These are phyloP conservation scores for Blastobotrys peoriensis DNA, from an alignment of 805 yeast genomes.

Conservation along the genomic window DNA sequence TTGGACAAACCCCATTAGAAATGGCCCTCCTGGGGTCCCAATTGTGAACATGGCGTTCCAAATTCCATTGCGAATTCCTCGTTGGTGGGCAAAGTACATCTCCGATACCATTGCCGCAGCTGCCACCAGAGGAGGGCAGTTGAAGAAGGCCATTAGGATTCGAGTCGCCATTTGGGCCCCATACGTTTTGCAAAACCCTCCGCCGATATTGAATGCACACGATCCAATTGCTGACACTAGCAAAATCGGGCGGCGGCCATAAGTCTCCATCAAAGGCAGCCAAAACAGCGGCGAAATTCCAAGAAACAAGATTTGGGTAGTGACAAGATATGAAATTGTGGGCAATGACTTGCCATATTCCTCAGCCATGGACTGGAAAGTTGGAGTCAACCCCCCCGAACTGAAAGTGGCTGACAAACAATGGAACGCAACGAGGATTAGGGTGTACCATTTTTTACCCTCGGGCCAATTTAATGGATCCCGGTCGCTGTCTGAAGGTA, in stretches of 20 bases:
- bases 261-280: slow-evolving; percentile 11
- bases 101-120: slow-evolving; percentile 15
- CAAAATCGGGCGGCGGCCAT: slow-evolving; percentile 14
- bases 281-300: slow-evolving; percentile 14
- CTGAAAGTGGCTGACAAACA: slow-evolving; percentile 14
- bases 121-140: slow-evolving; percentile 14
- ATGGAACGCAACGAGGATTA: slow-evolving; percentile 11
- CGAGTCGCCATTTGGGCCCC: slow-evolving; percentile 15
- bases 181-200: slow-evolving; percentile 14
- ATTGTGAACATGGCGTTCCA: slow-evolving; percentile 15
- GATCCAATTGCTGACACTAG: slow-evolving; percentile 10
- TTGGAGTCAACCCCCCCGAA: slow-evolving; percentile 16
- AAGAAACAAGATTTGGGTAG: slow-evolving; percentile 11
- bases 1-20: slow-evolving; percentile 15
- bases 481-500: slow-evolving; percentile 10
- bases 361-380: slow-evolving; percentile 13
- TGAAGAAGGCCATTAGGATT: slow-evolving; percentile 12
- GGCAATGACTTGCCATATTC: slow-evolving; percentile 11
- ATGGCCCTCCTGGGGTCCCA: slow-evolving; percentile 17
- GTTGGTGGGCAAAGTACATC: slow-evolving; percentile 12
- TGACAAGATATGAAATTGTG: slow-evolving; percentile 12
- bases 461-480: slow-evolving; percentile 17
- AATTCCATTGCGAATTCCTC: slow-evolving; percentile 14
- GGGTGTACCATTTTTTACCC: slow-evolving; percentile 9
- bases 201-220: slow-evolving; percentile 12